Conservation (phyloP, 257 asterid species). For the Solanum chilense region DNA sequence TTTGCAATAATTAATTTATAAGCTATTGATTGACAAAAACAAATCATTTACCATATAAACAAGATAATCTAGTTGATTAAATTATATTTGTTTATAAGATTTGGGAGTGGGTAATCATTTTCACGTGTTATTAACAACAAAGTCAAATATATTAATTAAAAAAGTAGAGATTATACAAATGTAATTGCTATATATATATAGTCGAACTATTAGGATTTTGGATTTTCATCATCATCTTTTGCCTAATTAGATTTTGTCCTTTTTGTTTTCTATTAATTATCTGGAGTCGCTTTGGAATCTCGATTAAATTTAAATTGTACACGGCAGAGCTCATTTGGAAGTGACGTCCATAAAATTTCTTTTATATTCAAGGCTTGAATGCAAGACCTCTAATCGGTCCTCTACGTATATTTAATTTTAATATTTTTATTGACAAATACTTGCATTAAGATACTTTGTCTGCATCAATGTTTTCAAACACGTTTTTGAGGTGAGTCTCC, state of each 20-base stretch:
- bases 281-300: too few relatives aligned
- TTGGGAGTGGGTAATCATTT: background rate
- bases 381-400: background rate
- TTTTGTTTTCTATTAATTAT: too few relatives aligned
- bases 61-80: background rate
- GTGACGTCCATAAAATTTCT: too few relatives aligned
- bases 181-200: background rate
- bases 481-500: too few relatives aligned
- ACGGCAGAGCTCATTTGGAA: fast-evolving
- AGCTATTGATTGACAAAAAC: background rate
- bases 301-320: fast-evolving
- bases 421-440: too few relatives aligned
- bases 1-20: background rate
- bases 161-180: background rate
- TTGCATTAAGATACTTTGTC: too few relatives aligned
- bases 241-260: background rate
- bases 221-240: background rate
- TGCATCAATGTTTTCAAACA: too few relatives aligned
- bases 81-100: background rate
- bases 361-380: too few relatives aligned
- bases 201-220: background rate
- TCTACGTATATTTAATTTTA: too few relatives aligned
- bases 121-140: background rate
- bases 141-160: background rate
- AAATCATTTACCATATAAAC: background rate